Conservation (phyloP, 148 eudicot species). For the Mesembryanthemum crystallinum region DNA sequence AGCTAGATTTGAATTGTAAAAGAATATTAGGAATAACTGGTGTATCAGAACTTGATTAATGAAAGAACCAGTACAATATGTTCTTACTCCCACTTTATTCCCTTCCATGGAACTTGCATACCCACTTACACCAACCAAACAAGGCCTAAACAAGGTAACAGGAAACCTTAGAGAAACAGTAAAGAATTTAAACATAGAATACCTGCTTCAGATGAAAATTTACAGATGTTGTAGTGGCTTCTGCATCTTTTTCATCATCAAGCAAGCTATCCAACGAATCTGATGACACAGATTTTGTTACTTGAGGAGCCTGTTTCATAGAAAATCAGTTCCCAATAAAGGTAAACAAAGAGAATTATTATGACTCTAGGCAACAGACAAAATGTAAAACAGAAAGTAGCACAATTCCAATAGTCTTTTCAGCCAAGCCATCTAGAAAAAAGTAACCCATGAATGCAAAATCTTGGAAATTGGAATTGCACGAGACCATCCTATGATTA, state of each 20-base stretch:
- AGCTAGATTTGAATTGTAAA: no score
- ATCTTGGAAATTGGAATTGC: neutral
- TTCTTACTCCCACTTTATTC: no score
- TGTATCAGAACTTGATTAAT: no score
- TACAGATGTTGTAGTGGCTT: constrained; percentile 26
- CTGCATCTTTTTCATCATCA: constrained; percentile 50
- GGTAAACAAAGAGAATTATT: neutral
- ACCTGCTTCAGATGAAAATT: constrained; percentile 58
- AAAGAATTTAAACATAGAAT: constrained; percentile 13
- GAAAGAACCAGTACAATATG: no score
- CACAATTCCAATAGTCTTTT: neutral
- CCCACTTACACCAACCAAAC: neutral
- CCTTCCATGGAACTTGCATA: neutral
- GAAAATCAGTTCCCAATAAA: constrained; percentile 14
- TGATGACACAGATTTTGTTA: constrained; percentile 48
- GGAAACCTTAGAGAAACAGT: neutral
- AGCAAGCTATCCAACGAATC: constrained; percentile 75
- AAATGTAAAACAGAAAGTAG: neutral
- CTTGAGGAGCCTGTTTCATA: constrained; percentile 43
- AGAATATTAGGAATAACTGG: no score
- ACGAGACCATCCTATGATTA: neutral
- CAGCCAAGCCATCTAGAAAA: neutral
- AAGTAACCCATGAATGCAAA: neutral
- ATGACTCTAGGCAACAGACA: neutral
- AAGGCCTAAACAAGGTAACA: neutral